These are phyloP conservation scores for Taphrina wiesneri DNA, from an alignment of 1,139 yeast species.

Conservation along the genomic window DNA sequence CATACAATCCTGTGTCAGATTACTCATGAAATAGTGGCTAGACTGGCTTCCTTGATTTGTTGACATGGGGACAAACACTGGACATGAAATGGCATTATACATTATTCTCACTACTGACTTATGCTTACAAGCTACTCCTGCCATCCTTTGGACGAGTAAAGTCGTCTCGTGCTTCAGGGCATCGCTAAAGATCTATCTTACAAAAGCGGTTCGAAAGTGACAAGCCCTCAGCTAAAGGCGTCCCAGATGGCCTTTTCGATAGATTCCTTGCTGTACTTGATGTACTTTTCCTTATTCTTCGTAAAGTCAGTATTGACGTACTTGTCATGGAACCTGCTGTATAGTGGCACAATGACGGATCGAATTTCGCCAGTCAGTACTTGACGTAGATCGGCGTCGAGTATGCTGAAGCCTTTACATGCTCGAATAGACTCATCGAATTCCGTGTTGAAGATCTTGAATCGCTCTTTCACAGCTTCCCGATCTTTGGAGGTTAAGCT, in stretches of 20 bases:
- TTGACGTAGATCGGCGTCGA: slow-evolving; percentile 65
- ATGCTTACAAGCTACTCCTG: background rate
- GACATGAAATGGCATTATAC: background rate
- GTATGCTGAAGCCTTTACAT: slow-evolving; percentile 64
- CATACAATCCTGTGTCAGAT: too few species aligned
- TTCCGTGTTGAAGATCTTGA: slow-evolving; percentile 70
- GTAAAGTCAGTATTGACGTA: slow-evolving; percentile 70
- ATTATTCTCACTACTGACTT: background rate
- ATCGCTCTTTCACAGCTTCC: slow-evolving; percentile 82
- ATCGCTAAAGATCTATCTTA: too few species aligned
- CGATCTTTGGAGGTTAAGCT: slow-evolving; percentile 65
- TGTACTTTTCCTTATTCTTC: slow-evolving; percentile 69
- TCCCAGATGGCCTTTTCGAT: slow-evolving; percentile 34
- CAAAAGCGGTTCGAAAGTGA: background rate
- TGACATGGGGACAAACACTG: too few species aligned
- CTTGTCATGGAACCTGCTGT: slow-evolving; percentile 78
- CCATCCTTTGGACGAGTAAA: too few species aligned
- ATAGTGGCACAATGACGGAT: slow-evolving; percentile 74
- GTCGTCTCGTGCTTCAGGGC: too few species aligned
- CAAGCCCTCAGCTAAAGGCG: slow-evolving; percentile 1
- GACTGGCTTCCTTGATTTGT: too few species aligned
- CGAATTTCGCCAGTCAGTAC: slow-evolving; percentile 63
- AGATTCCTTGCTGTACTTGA: slow-evolving; percentile 61
- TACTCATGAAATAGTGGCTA: too few species aligned
- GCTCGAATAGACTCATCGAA: slow-evolving; percentile 71